Base-by-base conservation (phyloP, 2,329 filamentous ascomycete genomes). In the Exophiala spinifera region DNA sequence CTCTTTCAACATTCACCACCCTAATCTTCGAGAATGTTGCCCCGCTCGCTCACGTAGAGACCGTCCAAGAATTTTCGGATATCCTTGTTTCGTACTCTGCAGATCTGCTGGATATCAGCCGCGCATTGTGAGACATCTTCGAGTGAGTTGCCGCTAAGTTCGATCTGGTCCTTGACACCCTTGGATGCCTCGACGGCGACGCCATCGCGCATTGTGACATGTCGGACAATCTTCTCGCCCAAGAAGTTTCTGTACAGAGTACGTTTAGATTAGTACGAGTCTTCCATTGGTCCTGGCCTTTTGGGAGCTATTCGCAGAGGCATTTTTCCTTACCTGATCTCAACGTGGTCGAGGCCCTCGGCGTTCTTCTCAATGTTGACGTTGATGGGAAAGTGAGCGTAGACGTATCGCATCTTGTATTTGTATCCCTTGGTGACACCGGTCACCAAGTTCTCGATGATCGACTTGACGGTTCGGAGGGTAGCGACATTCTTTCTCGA, bases 361-460 rank as follows among this genome's bases (percentile, higher is more conserved):
- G 77, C 76, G 85, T 92, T 92, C 88, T 96, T 91, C 71, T 96
- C 91, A 68, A 99, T 79, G 84, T 96, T 97, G 82, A 99, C 92
- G 85, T 99, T 99, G 90, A 99, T 99, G 79, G 94, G 94, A 76
- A 99, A 99, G 87, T 99, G 94, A 76, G 94, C 94, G 78, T 99
- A 99, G 79, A 99, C 94, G 83, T 99, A 99, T 73, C 95, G 90
- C 92, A 99, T 97, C 89, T 99, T 99, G 88, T 99, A 99, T 83
- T 95, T 95, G 89, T 88, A 99, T 69, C 94, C 94, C 84, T 92
- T 95, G 76, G 94, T 99, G 67, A 99, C 94, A 78, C 94, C 94
- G 71, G 91, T 86, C 78, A 99, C 89, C 80, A 99, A 77, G 88
- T 99, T 99, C 85, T 95, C 89, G 84, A 99, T 95, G 79, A 97